Evolutionary conservation across 2,329 filamentous ascomycete genomes (phyloP), one percentile per base, ranked within the genome.

Genomic region (Venturia aucupariae): DNA sequence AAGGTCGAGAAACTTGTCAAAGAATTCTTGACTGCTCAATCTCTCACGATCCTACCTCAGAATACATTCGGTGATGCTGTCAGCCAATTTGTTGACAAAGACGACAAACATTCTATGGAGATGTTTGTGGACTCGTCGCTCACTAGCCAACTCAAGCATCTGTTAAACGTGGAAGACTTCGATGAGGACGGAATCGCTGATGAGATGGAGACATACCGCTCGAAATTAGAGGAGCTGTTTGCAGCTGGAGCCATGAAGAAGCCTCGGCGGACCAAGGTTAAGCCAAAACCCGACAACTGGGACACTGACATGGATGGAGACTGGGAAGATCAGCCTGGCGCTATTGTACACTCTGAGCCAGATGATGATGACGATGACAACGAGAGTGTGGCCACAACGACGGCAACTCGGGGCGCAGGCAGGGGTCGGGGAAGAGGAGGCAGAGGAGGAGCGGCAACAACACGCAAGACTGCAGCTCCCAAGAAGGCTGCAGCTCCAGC

Each of bases 1-100:
- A 92, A 93, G 70, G 92, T 99, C 4, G 91, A 95, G 68, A 88
- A 89, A 68, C 81, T 99, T 0, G 93, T 99, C 0, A 84, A 88
- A 61, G 92, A 97, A 69, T 97, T 92, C 70, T 82, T 99, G 2
- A 84, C 85, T 0, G 89, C 90, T 0, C 92, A 97, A 71, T 92
- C 90, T 0, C 84, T 99, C 39, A 96, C 92, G 65, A 94, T 99
- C 60, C 81, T 99, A 0, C 94, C 94, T 0, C 90, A 96, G 70
- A 94, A 92, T 38, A 89, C 89, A 0, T 97, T 99, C 71, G 90
- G 92, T 19, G 92, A 97, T 71, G 94, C 94, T 0, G 91, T 99
- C 5, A 88, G 87, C 59, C 90, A 96, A 67, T 99, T 94, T 70
- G 91, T 99, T 32, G 87, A 92, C 73, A 97, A 97, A 69, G 91